Evolutionary conservation across 192 early-diverging fungal species (phyloP).

Genomic region (Phycomyces blakesleeanus): DNA sequence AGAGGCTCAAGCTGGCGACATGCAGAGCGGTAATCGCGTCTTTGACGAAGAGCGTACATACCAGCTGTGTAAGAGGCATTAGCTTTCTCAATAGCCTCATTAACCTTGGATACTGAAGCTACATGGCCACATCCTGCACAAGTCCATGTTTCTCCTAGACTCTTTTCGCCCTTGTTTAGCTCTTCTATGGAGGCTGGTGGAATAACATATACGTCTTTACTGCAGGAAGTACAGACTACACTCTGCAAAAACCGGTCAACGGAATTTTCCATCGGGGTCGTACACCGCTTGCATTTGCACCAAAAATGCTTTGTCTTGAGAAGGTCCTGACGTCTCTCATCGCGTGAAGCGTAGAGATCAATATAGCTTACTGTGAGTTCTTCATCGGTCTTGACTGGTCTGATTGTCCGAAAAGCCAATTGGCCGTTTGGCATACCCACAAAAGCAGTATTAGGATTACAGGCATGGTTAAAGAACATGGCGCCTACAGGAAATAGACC

Average conservation of each 20-base stretch:
- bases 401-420: conserved; percentile 58
- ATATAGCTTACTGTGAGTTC: conserved; percentile 67
- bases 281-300: conserved; percentile 74
- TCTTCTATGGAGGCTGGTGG: conserved; percentile 49
- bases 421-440: conserved; percentile 52
- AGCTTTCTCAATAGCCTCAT: conserved; percentile 6
- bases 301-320: conserved; percentile 67
- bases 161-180: conserved; percentile 48
- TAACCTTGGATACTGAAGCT: neutral
- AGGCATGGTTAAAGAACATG: conserved; percentile 72
- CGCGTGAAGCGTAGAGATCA: conserved; percentile 64
- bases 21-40: conserved; percentile 37
- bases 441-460: conserved; percentile 69
- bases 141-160: conserved; percentile 43
- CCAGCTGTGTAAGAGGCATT: conserved; percentile 39
- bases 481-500: conserved; percentile 70
- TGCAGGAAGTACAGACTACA: conserved; percentile 58
- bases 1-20: conserved; percentile 43
- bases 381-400: conserved; percentile 48
- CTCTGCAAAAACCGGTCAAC: conserved; percentile 69
- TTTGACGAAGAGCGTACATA: conserved; percentile 36
- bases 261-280: conserved; percentile 55
- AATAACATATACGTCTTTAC: conserved; percentile 49
- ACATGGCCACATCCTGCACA: conserved; percentile 48
- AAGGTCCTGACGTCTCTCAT: conserved; percentile 68